Conservation (phyloP, 1,139 yeast species). For the Yamadazyma triangularis region DNA sequence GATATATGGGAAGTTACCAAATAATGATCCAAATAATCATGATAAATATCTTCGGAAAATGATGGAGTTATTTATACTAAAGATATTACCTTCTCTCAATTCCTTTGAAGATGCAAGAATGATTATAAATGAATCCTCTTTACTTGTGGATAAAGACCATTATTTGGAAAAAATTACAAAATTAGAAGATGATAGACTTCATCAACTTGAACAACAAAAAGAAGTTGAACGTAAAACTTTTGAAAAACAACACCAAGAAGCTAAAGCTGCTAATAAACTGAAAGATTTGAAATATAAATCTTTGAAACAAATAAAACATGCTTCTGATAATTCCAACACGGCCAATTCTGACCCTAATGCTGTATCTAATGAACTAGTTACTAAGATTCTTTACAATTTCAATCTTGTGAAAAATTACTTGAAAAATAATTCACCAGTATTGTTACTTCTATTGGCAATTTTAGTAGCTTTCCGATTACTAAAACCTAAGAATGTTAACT, state of each 20-base stretch:
- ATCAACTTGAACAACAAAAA: slow-evolving; percentile 15
- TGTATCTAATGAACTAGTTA: neutral
- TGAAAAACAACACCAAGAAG: slow-evolving; percentile 17
- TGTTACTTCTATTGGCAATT: slow-evolving; percentile 19
- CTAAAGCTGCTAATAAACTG: slow-evolving; percentile 12
- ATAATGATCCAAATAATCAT: slow-evolving; percentile 2
- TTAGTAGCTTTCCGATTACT: slow-evolving; percentile 18
- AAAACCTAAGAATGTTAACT: slow-evolving; percentile 21
- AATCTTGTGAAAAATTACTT: slow-evolving; percentile 16
- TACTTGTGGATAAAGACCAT: slow-evolving; percentile 11
- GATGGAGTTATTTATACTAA: slow-evolving; percentile 31
- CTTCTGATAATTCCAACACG: neutral
- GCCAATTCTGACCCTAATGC: neutral
- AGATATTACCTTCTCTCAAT: slow-evolving; percentile 30
- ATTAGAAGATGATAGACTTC: slow-evolving; percentile 14
- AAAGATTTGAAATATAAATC: slow-evolving; percentile 32
- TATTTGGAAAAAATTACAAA: slow-evolving; percentile 14
- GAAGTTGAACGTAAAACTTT: slow-evolving; percentile 18
- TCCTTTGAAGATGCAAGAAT: slow-evolving; percentile 23
- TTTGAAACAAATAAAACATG: slow-evolving; percentile 23
- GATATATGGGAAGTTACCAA: slow-evolving; percentile 7
- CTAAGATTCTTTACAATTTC: slow-evolving; percentile 9
- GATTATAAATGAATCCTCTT: slow-evolving; percentile 20
- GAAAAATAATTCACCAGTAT: slow-evolving; percentile 25
- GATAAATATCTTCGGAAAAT: slow-evolving; percentile 22